A percentile compares a stretch with the other conserved stretches of the same genome.
These are phyloP conservation scores for Lipomyces sp. DNA, from an alignment of 805 yeast genomes.

Conservation along the genomic window DNA sequence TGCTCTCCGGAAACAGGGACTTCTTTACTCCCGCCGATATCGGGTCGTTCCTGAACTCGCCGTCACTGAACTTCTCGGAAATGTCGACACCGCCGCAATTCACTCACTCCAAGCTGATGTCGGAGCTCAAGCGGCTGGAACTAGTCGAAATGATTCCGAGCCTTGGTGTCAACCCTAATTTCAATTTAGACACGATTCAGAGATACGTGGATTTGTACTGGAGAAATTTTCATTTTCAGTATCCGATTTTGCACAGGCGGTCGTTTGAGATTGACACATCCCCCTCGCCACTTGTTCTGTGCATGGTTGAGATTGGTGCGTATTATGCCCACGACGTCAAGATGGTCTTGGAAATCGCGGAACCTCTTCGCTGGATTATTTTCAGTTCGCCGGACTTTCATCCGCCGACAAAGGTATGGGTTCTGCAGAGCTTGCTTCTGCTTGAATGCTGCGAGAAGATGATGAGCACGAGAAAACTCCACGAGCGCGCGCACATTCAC, in stretches of 20 bases:
- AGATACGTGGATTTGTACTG: constrained; percentile 44
- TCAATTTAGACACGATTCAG: constrained; percentile 36
- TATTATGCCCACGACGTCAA: constrained; percentile 38
- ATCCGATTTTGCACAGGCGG: constrained; percentile 57
- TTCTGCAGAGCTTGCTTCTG: constrained; percentile 67
- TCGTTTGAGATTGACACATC: constrained; percentile 51
- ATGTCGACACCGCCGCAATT: constrained; percentile 40
- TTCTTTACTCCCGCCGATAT: constrained; percentile 30
- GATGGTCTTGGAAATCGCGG: constrained; percentile 49
- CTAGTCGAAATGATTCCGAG: constrained; percentile 31
- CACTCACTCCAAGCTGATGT: constrained; percentile 34
- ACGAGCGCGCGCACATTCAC: constrained; percentile 79
- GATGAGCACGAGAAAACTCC: constrained; percentile 62
- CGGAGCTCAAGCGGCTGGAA: constrained; percentile 34
- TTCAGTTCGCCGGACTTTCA: constrained; percentile 69
- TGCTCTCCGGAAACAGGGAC: constrained; percentile 33
- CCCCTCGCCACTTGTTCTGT: constrained; percentile 50
- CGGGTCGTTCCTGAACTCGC: constrained; percentile 37
- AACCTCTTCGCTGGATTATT: constrained; percentile 63
- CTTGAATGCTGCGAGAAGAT: constrained; percentile 80
- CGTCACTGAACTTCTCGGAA: constrained; percentile 41
- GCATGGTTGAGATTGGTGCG: constrained; percentile 60
- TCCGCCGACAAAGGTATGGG: constrained; percentile 75
- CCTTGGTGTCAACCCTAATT: constrained; percentile 41
- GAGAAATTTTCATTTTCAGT: constrained; percentile 58